Evolutionary conservation across 345 rosid genomes (phyloP), one percentile per base, ranked within the genome.

Genomic region (Draba incana): DNA sequence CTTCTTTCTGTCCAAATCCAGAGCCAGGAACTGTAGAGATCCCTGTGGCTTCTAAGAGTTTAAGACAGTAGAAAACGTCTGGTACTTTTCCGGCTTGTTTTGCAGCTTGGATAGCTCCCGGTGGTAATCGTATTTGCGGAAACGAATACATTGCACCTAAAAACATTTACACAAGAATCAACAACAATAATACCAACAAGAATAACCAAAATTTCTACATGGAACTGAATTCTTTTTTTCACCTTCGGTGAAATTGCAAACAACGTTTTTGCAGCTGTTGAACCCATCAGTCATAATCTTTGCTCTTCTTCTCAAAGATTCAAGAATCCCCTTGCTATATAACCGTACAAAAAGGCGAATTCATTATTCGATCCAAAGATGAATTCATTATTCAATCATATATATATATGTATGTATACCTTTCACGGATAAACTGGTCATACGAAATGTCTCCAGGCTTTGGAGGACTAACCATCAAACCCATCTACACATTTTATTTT

Each of bases 21-120:
- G 99, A 94, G 72, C 99, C 99, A 39, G 99, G 99, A 69, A 94
- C 99, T 12, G 99, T 94, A 75, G 97, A 94, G 78, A 94, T 94
- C 78, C 99, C 99, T 39, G 99, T 94, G 6, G 95, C 96, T 81
- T 94, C 99, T 84, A 94, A 75, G 59, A 94, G 94, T 85, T 80
- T 84, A 54, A 94, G 96, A 72, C 99, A 94, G 78, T 94, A 94
- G 87, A 87, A 94, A 71, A 94, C 99, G 66, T 94, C 99, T 0
- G 99, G 88, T 24, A 88, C 95, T 72, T 87, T 90, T 46, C 89
- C 96, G 10, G 92, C 87, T 69, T 52, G 67, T 58, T 84, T 84
- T 47, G 97, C 99, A 15, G 91, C 97, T 82, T 90, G 95, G 28
- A 88, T 77, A 30, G 97, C 99, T 74, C 78, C 86, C 2, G 91